These are phyloP conservation scores for Petunia secreta DNA, from an alignment of 257 asterid species.

Conservation along the genomic window DNA sequence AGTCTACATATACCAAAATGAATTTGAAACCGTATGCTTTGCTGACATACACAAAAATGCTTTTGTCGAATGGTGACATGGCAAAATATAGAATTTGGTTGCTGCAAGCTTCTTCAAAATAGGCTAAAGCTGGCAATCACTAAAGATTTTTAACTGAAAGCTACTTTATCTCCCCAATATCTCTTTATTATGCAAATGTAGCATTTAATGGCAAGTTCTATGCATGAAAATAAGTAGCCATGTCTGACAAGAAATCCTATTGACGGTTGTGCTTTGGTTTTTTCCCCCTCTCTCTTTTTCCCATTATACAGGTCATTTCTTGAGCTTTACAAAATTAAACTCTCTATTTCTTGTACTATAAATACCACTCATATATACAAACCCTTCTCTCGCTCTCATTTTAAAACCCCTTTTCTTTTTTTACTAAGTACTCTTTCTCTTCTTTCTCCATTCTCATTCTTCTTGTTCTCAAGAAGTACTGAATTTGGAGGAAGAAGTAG, in stretches of 20 bases:
- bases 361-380: background rate
- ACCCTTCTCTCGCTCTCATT: conserved; percentile 25
- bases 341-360: conserved; percentile 23
- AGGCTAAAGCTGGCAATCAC: conserved; percentile 55
- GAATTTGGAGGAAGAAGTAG: conserved; percentile 28
- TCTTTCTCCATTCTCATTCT: conserved; percentile 16
- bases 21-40: conserved; percentile 24
- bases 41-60: conserved; percentile 2
- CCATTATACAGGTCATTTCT: conserved; percentile 33
- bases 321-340: conserved; percentile 25
- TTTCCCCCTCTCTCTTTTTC: conserved; percentile 24
- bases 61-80: conserved; percentile 19
- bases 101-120: conserved; percentile 41
- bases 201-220: conserved; percentile 34
- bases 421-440: background rate
- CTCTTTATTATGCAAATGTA: conserved; percentile 27
- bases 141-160: conserved; percentile 53
- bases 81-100: conserved; percentile 40
- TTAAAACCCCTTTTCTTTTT: conserved; percentile 19
- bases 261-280: conserved; percentile 26
- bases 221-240: conserved; percentile 60
- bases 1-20: background rate
- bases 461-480: conserved; percentile 27
- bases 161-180: conserved; percentile 42
- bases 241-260: conserved; percentile 43